Evolutionary conservation across 352 stramenopile genomes (phyloP).

Genomic region (Globisporangium heterothallicum): DNA sequence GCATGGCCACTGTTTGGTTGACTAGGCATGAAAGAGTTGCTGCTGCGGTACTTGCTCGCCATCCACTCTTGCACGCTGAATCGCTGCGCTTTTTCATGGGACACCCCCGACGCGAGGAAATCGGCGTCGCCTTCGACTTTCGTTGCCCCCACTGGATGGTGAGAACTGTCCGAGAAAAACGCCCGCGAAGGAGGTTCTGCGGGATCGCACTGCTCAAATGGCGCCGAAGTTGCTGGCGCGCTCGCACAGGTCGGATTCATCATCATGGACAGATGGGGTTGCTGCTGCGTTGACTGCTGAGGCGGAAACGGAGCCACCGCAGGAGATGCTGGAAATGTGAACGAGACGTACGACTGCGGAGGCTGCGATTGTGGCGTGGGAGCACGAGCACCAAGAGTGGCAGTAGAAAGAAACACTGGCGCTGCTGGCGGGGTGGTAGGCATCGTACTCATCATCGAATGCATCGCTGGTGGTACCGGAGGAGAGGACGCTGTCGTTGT

Average conservation of each 20-base stretch:
- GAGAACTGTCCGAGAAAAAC: not conserved
- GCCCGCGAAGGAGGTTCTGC: not conserved
- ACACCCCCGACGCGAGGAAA: constrained; percentile 49
- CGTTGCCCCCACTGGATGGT: constrained; percentile 1
- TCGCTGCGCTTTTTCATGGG: constrained; percentile 53
- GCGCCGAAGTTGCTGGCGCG: not conserved
- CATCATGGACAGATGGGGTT: not conserved
- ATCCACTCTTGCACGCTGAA: constrained; percentile 79
- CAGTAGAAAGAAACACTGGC: not conserved
- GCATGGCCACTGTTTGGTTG: constrained; percentile 19
- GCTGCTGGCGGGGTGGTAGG: not conserved
- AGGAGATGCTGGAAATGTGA: not conserved
- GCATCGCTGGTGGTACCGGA: not conserved
- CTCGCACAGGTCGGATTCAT: not conserved
- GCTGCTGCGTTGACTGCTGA: not conserved
- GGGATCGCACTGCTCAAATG: not conserved
- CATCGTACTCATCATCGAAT: not conserved
- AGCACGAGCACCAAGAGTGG: not conserved
- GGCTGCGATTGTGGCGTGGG: not conserved
- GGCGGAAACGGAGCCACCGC: not conserved
- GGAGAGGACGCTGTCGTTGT: not conserved
- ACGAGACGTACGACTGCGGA: constrained; percentile 1
- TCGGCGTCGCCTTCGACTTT: constrained; percentile 44
- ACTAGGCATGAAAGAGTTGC: constrained; percentile 18
- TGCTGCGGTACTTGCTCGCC: constrained; percentile 41